Conservation (phyloP, 257 asterid species). For the Coffea eugenioides region DNA sequence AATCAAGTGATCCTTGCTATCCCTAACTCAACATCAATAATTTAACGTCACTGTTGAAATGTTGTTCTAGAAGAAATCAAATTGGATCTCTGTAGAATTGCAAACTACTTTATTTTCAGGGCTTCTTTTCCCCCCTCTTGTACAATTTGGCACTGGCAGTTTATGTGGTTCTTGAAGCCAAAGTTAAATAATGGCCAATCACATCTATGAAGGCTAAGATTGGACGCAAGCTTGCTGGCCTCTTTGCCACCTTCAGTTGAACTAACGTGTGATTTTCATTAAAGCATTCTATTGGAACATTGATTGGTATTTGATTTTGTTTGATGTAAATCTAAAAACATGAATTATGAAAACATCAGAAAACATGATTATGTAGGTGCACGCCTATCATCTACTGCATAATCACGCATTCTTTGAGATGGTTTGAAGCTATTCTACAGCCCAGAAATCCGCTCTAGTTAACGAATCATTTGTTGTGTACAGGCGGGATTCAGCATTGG, state of each 20-base stretch:
- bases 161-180: neutral
- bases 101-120: neutral
- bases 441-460: neutral
- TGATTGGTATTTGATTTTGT: no score
- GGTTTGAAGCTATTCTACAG: neutral
- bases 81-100: neutral
- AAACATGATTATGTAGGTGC: neutral
- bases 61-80: neutral
- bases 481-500: conserved; percentile 47
- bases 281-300: neutral
- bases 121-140: neutral
- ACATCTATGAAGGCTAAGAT: neutral
- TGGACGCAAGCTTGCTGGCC: neutral
- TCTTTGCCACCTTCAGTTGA: neutral
- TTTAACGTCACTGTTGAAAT: neutral
- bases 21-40: neutral
- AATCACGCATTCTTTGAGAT: neutral
- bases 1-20: neutral
- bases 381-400: neutral
- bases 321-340: no score
- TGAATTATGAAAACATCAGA: neutral
- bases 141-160: neutral
- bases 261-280: no score
- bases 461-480: neutral
- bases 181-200: neutral